These are phyloP conservation scores for Monosporozyma aquatica DNA, from an alignment of 805 yeast species.

Conservation along the genomic window DNA sequence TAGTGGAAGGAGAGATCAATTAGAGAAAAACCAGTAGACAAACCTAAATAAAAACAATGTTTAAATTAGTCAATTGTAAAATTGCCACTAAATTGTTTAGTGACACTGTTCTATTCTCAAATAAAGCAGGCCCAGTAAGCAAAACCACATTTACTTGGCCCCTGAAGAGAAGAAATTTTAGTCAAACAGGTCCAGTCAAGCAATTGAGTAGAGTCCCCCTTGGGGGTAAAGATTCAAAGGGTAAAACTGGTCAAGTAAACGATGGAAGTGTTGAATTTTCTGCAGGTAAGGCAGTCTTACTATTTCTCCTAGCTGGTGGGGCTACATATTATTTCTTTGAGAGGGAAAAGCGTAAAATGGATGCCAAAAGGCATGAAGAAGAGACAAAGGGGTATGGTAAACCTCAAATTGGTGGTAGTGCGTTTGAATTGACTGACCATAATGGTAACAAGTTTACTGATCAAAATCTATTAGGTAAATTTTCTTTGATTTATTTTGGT, in stretches of 20 bases:
- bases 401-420: slow-evolving; percentile 93
- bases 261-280: slow-evolving; percentile 53
- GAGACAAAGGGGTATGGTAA: slow-evolving; percentile 82
- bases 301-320: slow-evolving; percentile 63
- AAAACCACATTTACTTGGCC: background rate
- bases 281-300: slow-evolving; percentile 72
- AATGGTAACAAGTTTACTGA: slow-evolving; percentile 70
- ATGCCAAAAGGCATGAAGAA: slow-evolving; percentile 70
- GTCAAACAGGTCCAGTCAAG: background rate
- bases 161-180: background rate
- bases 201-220: slow-evolving; percentile 77
- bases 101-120: background rate
- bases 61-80: background rate
- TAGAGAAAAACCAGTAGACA: background rate
- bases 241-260: slow-evolving; percentile 31
- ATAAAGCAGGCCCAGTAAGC: background rate
- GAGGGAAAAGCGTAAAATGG: slow-evolving; percentile 65
- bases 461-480: slow-evolving; percentile 64
- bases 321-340: slow-evolving; percentile 63
- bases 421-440: slow-evolving; percentile 63
- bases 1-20: no score
- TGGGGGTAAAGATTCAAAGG: slow-evolving; percentile 34
- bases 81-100: background rate
- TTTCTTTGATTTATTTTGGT: slow-evolving; percentile 86
- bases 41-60: background rate